Percentiles rank a stretch among this genome's conserved stretches.
Evolutionary conservation across 306 rosid species (phyloP).

Genomic region (Prinsepia uniflora): DNA sequence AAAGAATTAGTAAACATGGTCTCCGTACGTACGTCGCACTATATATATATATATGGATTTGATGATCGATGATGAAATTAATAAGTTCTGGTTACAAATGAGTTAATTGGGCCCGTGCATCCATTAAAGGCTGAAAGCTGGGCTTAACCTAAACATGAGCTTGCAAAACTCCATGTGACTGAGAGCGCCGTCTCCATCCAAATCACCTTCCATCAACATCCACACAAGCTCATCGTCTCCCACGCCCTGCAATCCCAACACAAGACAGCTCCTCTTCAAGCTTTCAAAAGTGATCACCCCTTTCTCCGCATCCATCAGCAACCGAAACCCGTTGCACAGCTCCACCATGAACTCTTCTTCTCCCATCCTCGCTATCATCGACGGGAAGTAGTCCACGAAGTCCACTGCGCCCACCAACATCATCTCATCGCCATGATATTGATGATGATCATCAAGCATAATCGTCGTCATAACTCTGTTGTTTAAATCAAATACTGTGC

Average conservation of each 20-base stretch:
- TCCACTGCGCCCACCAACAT: slow-evolving; percentile 17
- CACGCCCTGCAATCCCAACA: slow-evolving; percentile 46
- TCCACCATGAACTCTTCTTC: slow-evolving; percentile 53
- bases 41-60: too few species aligned
- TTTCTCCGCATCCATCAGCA: slow-evolving; percentile 62
- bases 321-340: slow-evolving; percentile 51
- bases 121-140: slow-evolving; percentile 45
- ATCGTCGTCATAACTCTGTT: not conserved
- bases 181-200: slow-evolving; percentile 71
- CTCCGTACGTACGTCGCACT: too few species aligned
- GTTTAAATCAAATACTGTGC: not conserved
- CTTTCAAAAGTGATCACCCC: slow-evolving; percentile 72
- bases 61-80: slow-evolving; percentile 1
- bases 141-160: slow-evolving; percentile 79
- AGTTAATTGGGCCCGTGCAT: not conserved
- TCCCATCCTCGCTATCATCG: slow-evolving; percentile 54
- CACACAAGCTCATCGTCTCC: slow-evolving; percentile 50
- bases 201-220: slow-evolving; percentile 69
- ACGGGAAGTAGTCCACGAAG: slow-evolving; percentile 63
- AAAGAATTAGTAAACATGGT: too few species aligned
- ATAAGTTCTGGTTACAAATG: not conserved
- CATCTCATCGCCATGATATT: not conserved
- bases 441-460: not conserved
- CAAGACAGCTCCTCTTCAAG: slow-evolving; percentile 46
- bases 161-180: slow-evolving; percentile 60